These are phyloP conservation scores for Protea cynaroides DNA, from an alignment of 164 flowering plant genomes.

Conservation along the genomic window DNA sequence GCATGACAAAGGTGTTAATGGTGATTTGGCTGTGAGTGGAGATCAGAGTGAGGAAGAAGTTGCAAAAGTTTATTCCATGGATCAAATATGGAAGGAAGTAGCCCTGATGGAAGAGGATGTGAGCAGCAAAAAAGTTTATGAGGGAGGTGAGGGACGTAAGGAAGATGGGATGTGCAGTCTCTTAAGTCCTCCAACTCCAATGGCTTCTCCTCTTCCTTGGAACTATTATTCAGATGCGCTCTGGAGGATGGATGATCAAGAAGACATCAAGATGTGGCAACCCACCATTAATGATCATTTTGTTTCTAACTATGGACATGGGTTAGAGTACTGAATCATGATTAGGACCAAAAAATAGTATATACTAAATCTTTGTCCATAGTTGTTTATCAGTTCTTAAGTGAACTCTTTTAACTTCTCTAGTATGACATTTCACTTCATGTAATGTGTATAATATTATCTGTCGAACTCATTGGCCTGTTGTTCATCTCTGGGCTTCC, in stretches of 20 bases:
- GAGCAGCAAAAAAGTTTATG: constrained; percentile 21
- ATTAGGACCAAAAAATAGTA: constrained; percentile 6
- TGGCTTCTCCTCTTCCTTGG: constrained; percentile 55
- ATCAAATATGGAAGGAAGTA: constrained; percentile 92
- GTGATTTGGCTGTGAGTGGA: neutral
- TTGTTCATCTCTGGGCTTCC: neutral
- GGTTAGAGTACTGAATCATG: constrained; percentile 14
- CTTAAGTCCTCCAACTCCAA: constrained; percentile 35
- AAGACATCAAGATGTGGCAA: constrained; percentile 38
- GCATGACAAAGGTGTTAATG: neutral
- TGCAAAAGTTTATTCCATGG: constrained; percentile 54
- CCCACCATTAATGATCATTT: constrained; percentile 25
- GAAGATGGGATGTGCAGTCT: constrained; percentile 26
- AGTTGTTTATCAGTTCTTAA: constrained; percentile 11
- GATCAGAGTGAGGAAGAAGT: constrained; percentile 25
- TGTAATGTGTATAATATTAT: neutral
- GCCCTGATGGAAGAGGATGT: constrained; percentile 32
- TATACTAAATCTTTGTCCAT: constrained; percentile 24
- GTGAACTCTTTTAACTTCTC: constrained; percentile 18
- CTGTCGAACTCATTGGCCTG: neutral
- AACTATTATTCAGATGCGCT: constrained; percentile 48
- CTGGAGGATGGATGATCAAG: constrained; percentile 55
- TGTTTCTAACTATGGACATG: constrained; percentile 23
- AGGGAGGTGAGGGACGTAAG: constrained; percentile 15
- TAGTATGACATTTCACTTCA: constrained; percentile 8